Evolutionary conservation across 108 stramenopile genomes (phyloP), one percentile per base, ranked within the genome.

Genomic region (Nitzschia sp.): DNA sequence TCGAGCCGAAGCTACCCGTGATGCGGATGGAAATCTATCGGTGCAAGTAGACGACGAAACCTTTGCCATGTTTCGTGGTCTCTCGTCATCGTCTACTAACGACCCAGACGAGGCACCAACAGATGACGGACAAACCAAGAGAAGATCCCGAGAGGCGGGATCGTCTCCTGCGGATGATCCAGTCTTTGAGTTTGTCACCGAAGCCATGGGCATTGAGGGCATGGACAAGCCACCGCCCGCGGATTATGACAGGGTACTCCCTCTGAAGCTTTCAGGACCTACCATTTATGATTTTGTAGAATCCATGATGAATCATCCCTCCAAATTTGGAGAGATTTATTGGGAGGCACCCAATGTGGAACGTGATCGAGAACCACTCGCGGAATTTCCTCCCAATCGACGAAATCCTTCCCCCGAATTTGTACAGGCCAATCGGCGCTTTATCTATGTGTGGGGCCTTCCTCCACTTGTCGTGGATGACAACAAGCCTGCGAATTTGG

Each of bases 391-490:
- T 28, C 67, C 54, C 32, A 72, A 76, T 45, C 70, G 88, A 2
- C 58, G 21, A 19, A 64, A 80, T 42, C 88, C 90, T n/a, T 66
- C 81, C 13, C 45, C 70, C 17, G 83, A 82, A 33, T 91, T 91
- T 77, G 81, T 94, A 24, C 76, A 85, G 51, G 53, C 69, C 11
- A 66, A 86, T 59, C 77, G 74, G 64, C 84, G 89, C 0, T 94
- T 86, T 48, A 58, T 91, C 36, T 91, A 80, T 62, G 86, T 94
- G 15, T 79, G 73, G 70, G 88, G 88, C n/a, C 68, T 94, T 5
- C 93, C 90, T 17, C 81, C 83, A 31, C 58, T 79, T 3, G 46
- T 79, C 19, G 77, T 76, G 21, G 79, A 76, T 19, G 87, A 79
- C 5, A n/a, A n/a, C n/a, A 72, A 85, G 28, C 51, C 76, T 15